Base-by-base conservation (phyloP, 2,329 filamentous ascomycete species). In the Sporothrix euskadiensis region DNA sequence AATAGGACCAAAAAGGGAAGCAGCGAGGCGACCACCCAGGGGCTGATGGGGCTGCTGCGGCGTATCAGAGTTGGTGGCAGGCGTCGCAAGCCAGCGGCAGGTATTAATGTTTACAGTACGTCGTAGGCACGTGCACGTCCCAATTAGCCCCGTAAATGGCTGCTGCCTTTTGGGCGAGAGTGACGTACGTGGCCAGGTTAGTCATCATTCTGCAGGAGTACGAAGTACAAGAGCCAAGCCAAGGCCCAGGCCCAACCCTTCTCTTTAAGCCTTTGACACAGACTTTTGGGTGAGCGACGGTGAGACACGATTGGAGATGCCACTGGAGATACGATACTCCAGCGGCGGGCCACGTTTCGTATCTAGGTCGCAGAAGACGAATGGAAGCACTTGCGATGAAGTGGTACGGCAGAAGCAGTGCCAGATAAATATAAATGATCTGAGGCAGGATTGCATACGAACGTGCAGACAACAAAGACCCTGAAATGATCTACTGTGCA, bases 51-150 rank as follows among this genome's bases (percentile, higher is more conserved):
- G n/a, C 26, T 59, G 10, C 22, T 63, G 69, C 26, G 56, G 69
- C 44, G 57, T 71, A 22, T 71, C 69, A 71, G 69, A 65, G 30
- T 71, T 35, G 69, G 56, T 26, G 35, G 52, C 30, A 47, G 44
- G 69, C 69, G 69, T 71, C 69, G 69, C 56, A 71, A 71, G 69
- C 56, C 57, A 41, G 57, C 57, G 41, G 41, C 69, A 52, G 16
- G 32, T 26, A 26, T 26, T 26, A 26, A 2, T 26, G 26, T 26
- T 26, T 26, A 26, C 26, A 26, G 26, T n/a, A n/a, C n/a, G n/a
- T n/a, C n/a, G n/a, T 32, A 32, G 69, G 69, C 57, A 71, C 69
- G 69, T 71, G 69, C 69, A 61, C 10, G 35, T 35, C 44, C 16
- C 44, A 39, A 35, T 35, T 52, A n/a, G 39, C 39, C 39, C 59